These are phyloP conservation scores for Penicillium sp. DNA, from an alignment of 2,329 filamentous ascomycete species.

Conservation along the genomic window DNA sequence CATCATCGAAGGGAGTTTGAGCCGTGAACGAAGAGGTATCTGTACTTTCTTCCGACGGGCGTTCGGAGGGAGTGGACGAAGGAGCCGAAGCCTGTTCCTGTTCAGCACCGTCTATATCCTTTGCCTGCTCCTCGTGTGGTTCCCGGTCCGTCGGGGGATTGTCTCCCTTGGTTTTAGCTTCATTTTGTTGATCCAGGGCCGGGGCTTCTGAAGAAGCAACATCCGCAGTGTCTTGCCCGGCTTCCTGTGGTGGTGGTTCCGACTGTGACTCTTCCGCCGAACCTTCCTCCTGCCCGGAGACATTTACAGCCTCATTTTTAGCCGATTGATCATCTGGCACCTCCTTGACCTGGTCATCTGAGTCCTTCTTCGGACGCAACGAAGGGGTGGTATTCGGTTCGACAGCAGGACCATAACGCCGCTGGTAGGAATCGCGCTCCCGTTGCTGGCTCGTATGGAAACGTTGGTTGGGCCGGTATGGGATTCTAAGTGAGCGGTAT, in stretches of 20 bases:
- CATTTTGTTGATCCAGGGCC: conserved; percentile 7
- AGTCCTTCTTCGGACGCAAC: conserved; percentile 26
- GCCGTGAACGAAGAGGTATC: conserved; percentile 15
- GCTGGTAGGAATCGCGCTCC: conserved; percentile 40
- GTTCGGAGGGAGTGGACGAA: conserved; percentile 6
- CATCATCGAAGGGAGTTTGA: conserved; percentile 34
- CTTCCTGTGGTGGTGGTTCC: conserved; percentile 8
- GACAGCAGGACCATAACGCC: conserved; percentile 47
- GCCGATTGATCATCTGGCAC: conserved; percentile 9
- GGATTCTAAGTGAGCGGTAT: conserved; percentile 42
- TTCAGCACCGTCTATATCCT: conserved; percentile 14
- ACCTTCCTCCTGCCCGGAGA: neutral
- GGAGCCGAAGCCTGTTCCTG: conserved; percentile 9
- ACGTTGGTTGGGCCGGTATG: conserved; percentile 24
- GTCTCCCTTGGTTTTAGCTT: conserved; percentile 12
- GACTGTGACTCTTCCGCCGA: conserved; percentile 11
- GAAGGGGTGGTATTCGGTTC: conserved; percentile 41
- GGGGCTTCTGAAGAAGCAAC: conserved; percentile 10
- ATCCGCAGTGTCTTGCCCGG: conserved; percentile 8
- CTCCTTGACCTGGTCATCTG: conserved; percentile 16
- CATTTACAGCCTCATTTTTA: neutral
- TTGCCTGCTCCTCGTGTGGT: conserved; percentile 18
- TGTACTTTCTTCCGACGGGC: conserved; percentile 13
- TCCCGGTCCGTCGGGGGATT: conserved; percentile 17
- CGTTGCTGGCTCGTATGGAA: conserved; percentile 38